These are phyloP conservation scores for Cokeromyces recurvatus DNA, from an alignment of 371 early-diverging fungal genomes.

Conservation along the genomic window DNA sequence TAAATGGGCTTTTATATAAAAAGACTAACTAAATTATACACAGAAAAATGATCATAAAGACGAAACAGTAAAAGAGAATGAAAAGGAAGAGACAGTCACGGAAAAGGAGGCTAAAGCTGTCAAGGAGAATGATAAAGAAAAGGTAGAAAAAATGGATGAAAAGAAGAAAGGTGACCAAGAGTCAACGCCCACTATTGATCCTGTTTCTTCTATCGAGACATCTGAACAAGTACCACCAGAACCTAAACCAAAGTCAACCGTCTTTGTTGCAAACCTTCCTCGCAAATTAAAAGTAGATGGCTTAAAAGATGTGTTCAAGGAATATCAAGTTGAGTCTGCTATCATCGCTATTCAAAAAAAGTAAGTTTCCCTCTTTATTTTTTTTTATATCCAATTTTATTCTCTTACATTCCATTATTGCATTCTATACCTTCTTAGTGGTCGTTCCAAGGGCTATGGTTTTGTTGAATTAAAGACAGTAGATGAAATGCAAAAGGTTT, in stretches of 20 bases:
- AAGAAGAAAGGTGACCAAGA: no score
- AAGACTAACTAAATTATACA: no score
- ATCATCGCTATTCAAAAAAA: slow-evolving; percentile 58
- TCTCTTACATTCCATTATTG: no score
- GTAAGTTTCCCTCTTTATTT: no score
- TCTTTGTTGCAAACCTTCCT: slow-evolving; percentile 94
- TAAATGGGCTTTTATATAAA: no score
- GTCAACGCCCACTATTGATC: neutral
- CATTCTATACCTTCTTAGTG: no score
- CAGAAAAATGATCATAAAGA: no score
- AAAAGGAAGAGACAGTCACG: no score
- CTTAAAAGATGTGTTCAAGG: slow-evolving; percentile 72
- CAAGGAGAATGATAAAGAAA: no score
- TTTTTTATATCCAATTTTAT: no score
- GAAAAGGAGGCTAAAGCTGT: neutral
- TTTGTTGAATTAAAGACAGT: slow-evolving; percentile 82
- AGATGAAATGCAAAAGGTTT: slow-evolving; percentile 75
- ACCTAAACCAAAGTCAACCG: slow-evolving; percentile 64
- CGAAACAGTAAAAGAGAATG: no score
- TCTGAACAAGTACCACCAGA: neutral
- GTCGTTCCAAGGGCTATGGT: slow-evolving; percentile 88
- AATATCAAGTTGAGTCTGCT: slow-evolving; percentile 73
- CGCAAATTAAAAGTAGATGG: slow-evolving; percentile 74
- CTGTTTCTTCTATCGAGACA: slow-evolving; percentile 4
- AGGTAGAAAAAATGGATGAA: no score